These are phyloP conservation scores for Saprolegnia diclina DNA, from an alignment of 352 stramenopile species.

Conservation along the genomic window DNA sequence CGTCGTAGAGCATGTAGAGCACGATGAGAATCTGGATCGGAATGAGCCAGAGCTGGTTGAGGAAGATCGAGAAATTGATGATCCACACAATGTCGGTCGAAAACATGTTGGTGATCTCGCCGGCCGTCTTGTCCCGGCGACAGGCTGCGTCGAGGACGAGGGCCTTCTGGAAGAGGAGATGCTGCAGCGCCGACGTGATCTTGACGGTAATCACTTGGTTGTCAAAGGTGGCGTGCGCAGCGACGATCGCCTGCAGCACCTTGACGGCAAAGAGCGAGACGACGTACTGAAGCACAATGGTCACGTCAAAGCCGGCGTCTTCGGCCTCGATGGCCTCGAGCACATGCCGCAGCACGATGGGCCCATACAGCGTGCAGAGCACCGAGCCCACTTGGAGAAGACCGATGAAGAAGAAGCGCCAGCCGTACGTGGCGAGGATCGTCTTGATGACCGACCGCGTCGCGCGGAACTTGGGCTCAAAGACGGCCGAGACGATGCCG, in stretches of 20 bases:
- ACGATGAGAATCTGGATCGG: slow-evolving; percentile 33
- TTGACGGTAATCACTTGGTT: slow-evolving; percentile 33
- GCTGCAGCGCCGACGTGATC: slow-evolving; percentile 30
- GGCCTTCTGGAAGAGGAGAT: slow-evolving; percentile 40
- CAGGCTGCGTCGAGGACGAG: slow-evolving; percentile 29
- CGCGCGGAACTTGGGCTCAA: slow-evolving; percentile 15
- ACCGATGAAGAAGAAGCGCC: slow-evolving; percentile 30
- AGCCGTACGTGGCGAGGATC: slow-evolving; percentile 29
- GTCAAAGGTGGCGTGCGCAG: slow-evolving; percentile 31
- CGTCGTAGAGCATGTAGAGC: slow-evolving; percentile 37
- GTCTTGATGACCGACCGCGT: slow-evolving; percentile 30
- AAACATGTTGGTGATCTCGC: slow-evolving; percentile 92
- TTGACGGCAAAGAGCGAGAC: slow-evolving; percentile 35
- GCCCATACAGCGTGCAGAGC: slow-evolving; percentile 33
- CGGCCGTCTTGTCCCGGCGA: slow-evolving; percentile 28
- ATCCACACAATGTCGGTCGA: slow-evolving; percentile 79
- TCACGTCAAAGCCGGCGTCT: slow-evolving; percentile 28
- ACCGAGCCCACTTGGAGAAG: slow-evolving; percentile 27
- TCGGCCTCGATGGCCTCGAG: slow-evolving; percentile 34
- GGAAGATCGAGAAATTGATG: slow-evolving; percentile 33
- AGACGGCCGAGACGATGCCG: not conserved
- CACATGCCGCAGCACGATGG: slow-evolving; percentile 40
- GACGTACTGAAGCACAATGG: slow-evolving; percentile 24
- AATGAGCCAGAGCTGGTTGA: slow-evolving; percentile 39
- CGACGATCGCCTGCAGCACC: slow-evolving; percentile 33